phyloP scores from a whole-genome alignment of 257 asterid genomes.

The Leonotis leonurus region DNA sequence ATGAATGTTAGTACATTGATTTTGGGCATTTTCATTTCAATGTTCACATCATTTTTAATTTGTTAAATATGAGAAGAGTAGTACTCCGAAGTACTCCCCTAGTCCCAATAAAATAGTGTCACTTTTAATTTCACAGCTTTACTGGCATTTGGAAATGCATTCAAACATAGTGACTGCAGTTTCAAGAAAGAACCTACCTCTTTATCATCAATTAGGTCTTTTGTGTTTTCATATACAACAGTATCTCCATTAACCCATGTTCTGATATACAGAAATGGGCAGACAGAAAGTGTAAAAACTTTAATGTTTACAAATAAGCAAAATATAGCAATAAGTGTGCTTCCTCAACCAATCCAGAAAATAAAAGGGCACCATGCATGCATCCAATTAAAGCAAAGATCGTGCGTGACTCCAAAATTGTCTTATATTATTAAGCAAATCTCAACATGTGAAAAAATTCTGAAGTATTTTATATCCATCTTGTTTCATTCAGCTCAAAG shows the following conservation, averaged over 20 bases:
- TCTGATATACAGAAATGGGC: not conserved
- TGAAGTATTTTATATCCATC: not conserved
- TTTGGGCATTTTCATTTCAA: not conserved
- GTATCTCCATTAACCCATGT: too few relatives aligned
- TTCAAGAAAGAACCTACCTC: too few relatives aligned
- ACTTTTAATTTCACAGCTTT: too few relatives aligned
- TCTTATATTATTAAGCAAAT: not conserved
- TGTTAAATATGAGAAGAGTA: not conserved
- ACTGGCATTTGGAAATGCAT: too few relatives aligned
- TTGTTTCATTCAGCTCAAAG: not conserved
- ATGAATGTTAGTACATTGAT: not conserved
- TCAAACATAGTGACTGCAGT: too few relatives aligned
- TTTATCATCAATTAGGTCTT: too few relatives aligned
- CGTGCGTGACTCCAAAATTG: not conserved
- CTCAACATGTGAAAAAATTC: not conserved
- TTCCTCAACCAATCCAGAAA: not conserved
- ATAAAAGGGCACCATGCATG: not conserved
- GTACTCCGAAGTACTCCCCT: conserved; percentile 1
- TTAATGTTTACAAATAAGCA: not conserved
- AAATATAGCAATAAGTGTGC: not conserved
- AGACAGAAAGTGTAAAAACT: not conserved
- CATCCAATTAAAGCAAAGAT: not conserved
- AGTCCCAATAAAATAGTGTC: too few relatives aligned
- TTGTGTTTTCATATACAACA: too few relatives aligned
- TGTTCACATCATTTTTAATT: not conserved